Percentiles rank a stretch among this genome's conserved stretches.
Conservation (phyloP, 306 rosid genomes). For the Sophora flavescens region DNA sequence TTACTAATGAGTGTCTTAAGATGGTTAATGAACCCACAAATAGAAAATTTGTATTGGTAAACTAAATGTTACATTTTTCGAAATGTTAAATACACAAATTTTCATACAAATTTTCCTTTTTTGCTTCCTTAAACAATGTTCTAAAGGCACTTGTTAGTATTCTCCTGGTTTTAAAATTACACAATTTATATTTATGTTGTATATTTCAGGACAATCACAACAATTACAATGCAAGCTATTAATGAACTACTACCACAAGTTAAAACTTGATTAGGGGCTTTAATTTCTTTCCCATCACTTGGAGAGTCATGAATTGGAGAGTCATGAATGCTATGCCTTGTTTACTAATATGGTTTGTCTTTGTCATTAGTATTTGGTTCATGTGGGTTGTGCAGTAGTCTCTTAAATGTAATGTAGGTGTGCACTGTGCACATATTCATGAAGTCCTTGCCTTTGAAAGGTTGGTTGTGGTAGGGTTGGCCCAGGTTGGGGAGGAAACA, state of each 20-base stretch:
- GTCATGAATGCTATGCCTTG: not conserved
- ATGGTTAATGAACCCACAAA: too few species aligned
- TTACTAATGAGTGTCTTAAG: too few species aligned
- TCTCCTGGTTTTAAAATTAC: too few species aligned
- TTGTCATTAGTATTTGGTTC: not conserved
- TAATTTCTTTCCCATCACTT: not conserved
- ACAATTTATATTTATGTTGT: too few species aligned
- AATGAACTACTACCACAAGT: not conserved
- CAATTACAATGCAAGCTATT: not conserved
- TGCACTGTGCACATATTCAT: slow-evolving; percentile 16
- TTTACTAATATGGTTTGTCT: not conserved
- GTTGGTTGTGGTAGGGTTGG: slow-evolving; percentile 42
- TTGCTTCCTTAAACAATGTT: too few species aligned
- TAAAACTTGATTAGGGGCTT: not conserved
- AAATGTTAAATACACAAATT: too few species aligned
- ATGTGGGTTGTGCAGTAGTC: slow-evolving; percentile 8
- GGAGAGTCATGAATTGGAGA: not conserved
- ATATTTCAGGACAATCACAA: not conserved
- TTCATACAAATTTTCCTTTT: too few species aligned
- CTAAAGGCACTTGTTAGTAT: too few species aligned
- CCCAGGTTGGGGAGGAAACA: slow-evolving; percentile 16
- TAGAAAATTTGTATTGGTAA: too few species aligned
- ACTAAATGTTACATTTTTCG: too few species aligned
- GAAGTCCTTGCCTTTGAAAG: slow-evolving; percentile 3
- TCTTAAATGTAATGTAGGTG: not conserved